Conservation (phyloP, 768 basidiomycete species). For the Mycena capillaripes region DNA sequence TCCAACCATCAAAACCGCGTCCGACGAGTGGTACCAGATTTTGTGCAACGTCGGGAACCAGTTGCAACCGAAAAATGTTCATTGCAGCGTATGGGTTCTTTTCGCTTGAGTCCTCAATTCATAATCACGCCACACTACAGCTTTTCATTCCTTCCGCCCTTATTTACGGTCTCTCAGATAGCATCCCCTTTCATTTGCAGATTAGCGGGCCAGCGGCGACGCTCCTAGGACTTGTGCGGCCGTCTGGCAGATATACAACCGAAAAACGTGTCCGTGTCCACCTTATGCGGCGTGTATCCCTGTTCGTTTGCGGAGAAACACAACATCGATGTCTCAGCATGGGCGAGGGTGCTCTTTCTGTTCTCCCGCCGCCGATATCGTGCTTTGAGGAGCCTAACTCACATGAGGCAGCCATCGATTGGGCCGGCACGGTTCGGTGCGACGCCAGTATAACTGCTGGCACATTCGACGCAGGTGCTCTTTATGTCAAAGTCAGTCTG, state of each 20-base stretch:
- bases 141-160: slow-evolving; percentile 58
- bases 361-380: slow-evolving; percentile 24
- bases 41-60: slow-evolving; percentile 40
- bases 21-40: slow-evolving; percentile 62
- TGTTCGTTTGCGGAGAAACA: slow-evolving; percentile 17
- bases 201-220: slow-evolving; percentile 50
- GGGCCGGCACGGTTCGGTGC: slow-evolving; percentile 20
- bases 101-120: neutral
- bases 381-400: neutral
- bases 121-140: slow-evolving; percentile 39
- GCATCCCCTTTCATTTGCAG: slow-evolving; percentile 61
- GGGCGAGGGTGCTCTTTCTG: slow-evolving; percentile 16
- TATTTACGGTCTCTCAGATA: slow-evolving; percentile 53
- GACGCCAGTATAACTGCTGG: neutral
- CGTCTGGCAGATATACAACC: neutral
- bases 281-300: slow-evolving; percentile 10
- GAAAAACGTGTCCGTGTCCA: slow-evolving; percentile 11
- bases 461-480: slow-evolving; percentile 15
- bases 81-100: slow-evolving; percentile 52
- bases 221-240: slow-evolving; percentile 46
- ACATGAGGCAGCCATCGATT: slow-evolving; percentile 3
- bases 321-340: neutral
- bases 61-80: slow-evolving; percentile 43
- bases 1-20: slow-evolving; percentile 55
- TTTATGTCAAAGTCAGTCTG: slow-evolving; percentile 15